Conservation (phyloP, 2,329 filamentous ascomycete species). For the Thermoascus crustaceus region DNA sequence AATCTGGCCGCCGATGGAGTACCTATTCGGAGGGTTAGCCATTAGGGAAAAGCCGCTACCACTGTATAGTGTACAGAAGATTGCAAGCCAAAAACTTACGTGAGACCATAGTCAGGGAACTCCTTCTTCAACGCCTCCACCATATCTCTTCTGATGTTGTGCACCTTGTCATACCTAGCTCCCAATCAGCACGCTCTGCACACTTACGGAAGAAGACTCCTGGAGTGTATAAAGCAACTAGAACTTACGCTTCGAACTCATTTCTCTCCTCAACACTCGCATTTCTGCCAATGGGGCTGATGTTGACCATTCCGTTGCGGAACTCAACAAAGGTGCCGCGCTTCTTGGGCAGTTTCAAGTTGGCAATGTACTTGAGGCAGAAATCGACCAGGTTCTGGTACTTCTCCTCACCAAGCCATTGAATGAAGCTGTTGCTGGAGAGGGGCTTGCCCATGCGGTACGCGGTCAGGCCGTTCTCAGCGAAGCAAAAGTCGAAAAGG, state of each 20-base stretch:
- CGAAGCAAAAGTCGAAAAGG: conserved; percentile 96
- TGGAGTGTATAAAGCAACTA: neutral
- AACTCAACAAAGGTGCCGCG: conserved; percentile 61
- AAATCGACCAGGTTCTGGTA: conserved; percentile 56
- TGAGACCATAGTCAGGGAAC: conserved; percentile 77
- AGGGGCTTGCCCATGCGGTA: conserved; percentile 73
- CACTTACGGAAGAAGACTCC: neutral
- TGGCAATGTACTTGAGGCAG: conserved; percentile 53
- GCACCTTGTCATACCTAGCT: conserved; percentile 60
- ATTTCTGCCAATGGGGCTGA: conserved; percentile 65
- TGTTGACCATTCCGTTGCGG: conserved; percentile 58
- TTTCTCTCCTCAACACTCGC: conserved; percentile 70
- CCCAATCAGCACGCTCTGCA: conserved; percentile 8
- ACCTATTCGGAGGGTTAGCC: conserved; percentile 44
- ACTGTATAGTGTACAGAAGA: no score
- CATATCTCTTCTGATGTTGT: conserved; percentile 68
- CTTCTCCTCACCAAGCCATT: conserved; percentile 77
- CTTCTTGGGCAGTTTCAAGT: conserved; percentile 54
- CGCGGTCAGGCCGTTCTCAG: conserved; percentile 91
- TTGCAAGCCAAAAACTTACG: conserved; percentile 50
- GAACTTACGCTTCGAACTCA: conserved; percentile 59
- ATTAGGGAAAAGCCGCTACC: conserved; percentile 4
- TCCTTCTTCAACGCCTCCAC: conserved; percentile 68
- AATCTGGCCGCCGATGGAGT: conserved; percentile 93
- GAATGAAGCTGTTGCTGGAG: conserved; percentile 76